Evolutionary conservation across 192 early-diverging fungal species (phyloP).

Genomic region (Mortierella alpina): DNA sequence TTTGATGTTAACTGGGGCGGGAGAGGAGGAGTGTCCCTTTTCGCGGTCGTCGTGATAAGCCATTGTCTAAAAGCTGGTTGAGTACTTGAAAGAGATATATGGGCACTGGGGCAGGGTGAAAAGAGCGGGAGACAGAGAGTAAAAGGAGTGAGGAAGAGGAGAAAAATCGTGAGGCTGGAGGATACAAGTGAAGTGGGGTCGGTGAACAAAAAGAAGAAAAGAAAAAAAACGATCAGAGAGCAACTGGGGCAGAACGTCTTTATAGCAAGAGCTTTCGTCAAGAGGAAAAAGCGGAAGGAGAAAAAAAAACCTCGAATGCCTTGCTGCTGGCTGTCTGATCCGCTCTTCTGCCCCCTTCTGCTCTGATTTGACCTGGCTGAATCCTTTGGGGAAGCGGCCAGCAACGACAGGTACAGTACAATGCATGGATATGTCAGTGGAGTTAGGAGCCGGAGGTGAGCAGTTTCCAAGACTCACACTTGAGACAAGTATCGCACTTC

Average conservation of each 20-base stretch:
- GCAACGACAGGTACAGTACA: too few relatives aligned
- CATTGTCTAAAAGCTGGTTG: not conserved
- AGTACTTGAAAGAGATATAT: not conserved
- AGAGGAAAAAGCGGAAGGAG: too few relatives aligned
- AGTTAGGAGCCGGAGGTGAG: too few relatives aligned
- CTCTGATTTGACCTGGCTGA: too few relatives aligned
- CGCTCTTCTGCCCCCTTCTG: too few relatives aligned
- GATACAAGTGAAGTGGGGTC: not conserved
- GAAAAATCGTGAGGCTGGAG: not conserved
- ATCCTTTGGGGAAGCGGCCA: too few relatives aligned
- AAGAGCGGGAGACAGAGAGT: constrained; percentile 5
- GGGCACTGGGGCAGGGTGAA: not conserved
- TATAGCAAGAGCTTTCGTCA: too few relatives aligned
- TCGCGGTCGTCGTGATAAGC: not conserved
- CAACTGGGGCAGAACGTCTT: not conserved
- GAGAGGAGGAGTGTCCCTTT: constrained; percentile 6
- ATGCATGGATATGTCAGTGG: too few relatives aligned
- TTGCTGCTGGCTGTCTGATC: too few relatives aligned
- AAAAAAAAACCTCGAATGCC: too few relatives aligned
- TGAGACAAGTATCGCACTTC: too few relatives aligned
- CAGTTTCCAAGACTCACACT: too few relatives aligned
- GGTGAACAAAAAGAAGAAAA: constrained; percentile 1
- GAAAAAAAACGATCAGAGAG: not conserved
- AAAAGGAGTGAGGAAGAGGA: not conserved
- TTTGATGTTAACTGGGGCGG: constrained; percentile 60